Percentiles rank a stretch among this genome's conserved stretches.
These are phyloP conservation scores for Adansonia madagascariensis DNA, from an alignment of 441 rosid species.

Conservation along the genomic window DNA sequence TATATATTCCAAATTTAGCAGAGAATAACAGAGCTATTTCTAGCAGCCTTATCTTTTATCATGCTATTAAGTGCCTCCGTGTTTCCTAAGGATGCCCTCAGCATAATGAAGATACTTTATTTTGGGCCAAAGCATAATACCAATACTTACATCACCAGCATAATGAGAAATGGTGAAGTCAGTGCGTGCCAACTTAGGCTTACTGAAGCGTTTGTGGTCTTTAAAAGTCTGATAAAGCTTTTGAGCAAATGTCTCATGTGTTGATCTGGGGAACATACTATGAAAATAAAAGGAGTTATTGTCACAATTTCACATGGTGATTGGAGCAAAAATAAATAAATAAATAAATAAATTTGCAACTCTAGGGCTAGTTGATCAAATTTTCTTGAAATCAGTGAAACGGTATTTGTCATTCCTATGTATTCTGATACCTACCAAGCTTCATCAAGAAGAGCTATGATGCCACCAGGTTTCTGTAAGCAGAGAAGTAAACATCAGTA, in stretches of 20 bases:
- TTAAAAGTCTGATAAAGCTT: conserved; percentile 96
- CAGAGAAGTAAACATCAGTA: conserved; percentile 37
- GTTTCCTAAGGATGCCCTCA: conserved; percentile 4
- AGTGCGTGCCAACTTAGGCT: conserved; percentile 89
- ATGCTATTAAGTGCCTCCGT: neutral
- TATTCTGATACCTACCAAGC: conserved; percentile 74
- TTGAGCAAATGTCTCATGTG: conserved; percentile 88
- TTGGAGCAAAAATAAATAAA: conserved; percentile 1
- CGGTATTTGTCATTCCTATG: neutral
- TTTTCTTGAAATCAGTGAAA: conserved; percentile 24
- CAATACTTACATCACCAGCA: conserved; percentile 87
- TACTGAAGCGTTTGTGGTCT: conserved; percentile 87
- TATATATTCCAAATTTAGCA: neutral
- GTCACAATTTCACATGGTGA: conserved; percentile 23
- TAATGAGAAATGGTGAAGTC: conserved; percentile 93
- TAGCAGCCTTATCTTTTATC: neutral
- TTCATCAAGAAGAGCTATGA: conserved; percentile 94
- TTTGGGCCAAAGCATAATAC: too few relatives aligned
- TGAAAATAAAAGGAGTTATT: conserved; percentile 34
- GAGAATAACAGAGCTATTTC: conserved; percentile 5
- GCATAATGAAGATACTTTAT: conserved; percentile 27
- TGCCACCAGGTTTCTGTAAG: conserved; percentile 97
- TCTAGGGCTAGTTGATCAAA: neutral
- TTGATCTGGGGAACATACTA: conserved; percentile 98
- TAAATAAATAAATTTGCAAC: neutral